Evolutionary conservation across 2,329 filamentous ascomycete genomes (phyloP).

Genomic region (Podosphaera leucotricha): DNA sequence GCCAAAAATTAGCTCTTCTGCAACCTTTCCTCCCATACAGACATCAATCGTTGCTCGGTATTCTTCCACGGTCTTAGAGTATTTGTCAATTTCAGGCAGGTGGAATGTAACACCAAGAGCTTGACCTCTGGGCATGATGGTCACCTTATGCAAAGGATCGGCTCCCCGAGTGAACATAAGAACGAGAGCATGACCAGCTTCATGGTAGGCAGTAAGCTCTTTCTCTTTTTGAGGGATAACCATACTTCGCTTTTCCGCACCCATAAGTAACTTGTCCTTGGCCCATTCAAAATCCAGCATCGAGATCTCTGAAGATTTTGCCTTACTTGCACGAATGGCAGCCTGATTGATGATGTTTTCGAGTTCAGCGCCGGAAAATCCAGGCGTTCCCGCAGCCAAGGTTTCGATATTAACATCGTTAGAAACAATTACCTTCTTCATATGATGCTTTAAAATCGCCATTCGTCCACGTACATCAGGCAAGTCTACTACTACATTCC

Average conservation of each 20-base stretch:
- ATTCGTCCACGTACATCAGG: conserved; percentile 86
- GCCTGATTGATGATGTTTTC: conserved; percentile 96
- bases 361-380: conserved; percentile 83
- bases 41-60: conserved; percentile 62
- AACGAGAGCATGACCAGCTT: conserved; percentile 85
- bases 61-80: conserved; percentile 67
- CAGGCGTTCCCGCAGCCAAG: conserved; percentile 69
- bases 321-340: conserved; percentile 78
- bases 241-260: conserved; percentile 72
- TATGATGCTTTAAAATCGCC: conserved; percentile 80
- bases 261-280: conserved; percentile 96
- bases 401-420: conserved; percentile 62
- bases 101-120: conserved; percentile 70
- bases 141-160: conserved; percentile 81
- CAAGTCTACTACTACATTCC: conserved; percentile 68
- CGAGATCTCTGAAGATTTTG: conserved; percentile 50
- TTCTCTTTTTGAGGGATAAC: conserved; percentile 87
- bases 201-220: conserved; percentile 84
- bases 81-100: conserved; percentile 79
- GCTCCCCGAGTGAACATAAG: conserved; percentile 55
- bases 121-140: conserved; percentile 76
- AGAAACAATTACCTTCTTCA: conserved; percentile 66
- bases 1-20: conserved; percentile 79
- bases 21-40: conserved; percentile 66
- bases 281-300: conserved; percentile 85